Evolutionary conservation across 2,329 filamentous ascomycete species (phyloP).

Genomic region (Colletotrichum cordylinicola): DNA sequence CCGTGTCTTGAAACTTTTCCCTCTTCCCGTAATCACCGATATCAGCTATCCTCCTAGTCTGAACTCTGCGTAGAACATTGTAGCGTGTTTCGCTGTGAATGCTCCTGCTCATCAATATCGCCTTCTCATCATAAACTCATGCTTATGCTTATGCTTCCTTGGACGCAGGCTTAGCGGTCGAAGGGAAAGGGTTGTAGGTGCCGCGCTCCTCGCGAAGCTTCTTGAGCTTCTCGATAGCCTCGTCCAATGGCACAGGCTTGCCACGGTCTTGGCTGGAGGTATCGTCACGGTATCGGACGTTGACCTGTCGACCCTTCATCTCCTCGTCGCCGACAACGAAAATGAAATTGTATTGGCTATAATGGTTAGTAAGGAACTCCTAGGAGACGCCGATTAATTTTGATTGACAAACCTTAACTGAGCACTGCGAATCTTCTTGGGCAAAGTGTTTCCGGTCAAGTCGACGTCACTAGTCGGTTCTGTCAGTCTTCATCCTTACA

Average conservation of each 20-base stretch:
- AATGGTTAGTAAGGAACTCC: slow-evolving; percentile 24
- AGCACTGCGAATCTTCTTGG: slow-evolving; percentile 87
- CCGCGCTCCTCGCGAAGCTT: slow-evolving; percentile 55
- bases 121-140: background rate
- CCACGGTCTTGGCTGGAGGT: slow-evolving; percentile 66
- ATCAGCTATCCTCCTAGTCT: background rate
- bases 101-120: background rate
- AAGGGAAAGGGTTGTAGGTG: slow-evolving; percentile 41
- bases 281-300: slow-evolving; percentile 69
- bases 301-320: slow-evolving; percentile 64
- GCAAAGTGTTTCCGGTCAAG: slow-evolving; percentile 78
- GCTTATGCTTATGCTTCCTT: slow-evolving; percentile 26
- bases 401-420: slow-evolving; percentile 73
- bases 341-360: slow-evolving; percentile 11
- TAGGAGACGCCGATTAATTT: background rate
- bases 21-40: background rate
- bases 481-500: background rate
- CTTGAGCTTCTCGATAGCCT: slow-evolving; percentile 61
- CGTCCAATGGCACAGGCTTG: slow-evolving; percentile 61
- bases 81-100: slow-evolving; percentile 1
- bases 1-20: background rate
- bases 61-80: background rate
- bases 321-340: slow-evolving; percentile 68
- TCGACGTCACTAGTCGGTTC: slow-evolving; percentile 60
- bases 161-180: slow-evolving; percentile 17